These are phyloP conservation scores for Aspergillus ibericus DNA, from an alignment of 2,329 filamentous ascomycete species.

Conservation along the genomic window DNA sequence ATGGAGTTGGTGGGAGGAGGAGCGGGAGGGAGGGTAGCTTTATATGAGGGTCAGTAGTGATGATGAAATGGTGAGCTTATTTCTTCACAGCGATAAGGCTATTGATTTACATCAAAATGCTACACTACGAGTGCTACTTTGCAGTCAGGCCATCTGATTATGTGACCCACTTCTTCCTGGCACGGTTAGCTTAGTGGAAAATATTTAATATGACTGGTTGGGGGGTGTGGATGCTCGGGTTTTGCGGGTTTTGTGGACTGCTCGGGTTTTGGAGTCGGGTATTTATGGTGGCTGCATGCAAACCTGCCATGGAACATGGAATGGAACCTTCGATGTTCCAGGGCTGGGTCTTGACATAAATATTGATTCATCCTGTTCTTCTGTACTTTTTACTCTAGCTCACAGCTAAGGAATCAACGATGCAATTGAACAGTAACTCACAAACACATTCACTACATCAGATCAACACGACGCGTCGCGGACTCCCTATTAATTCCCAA, in stretches of 20 bases:
- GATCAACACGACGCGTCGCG: background rate
- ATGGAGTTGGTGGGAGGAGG: background rate
- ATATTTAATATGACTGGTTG: background rate
- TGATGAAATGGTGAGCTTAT: background rate
- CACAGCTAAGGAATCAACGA: background rate
- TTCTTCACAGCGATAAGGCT: too few species aligned
- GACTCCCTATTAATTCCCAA: background rate
- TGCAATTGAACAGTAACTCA: too few species aligned
- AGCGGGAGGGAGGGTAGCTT: background rate
- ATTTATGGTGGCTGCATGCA: background rate
- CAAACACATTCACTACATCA: background rate
- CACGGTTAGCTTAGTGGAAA: background rate
- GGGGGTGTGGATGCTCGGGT: background rate
- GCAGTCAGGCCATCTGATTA: background rate
- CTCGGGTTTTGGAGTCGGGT: background rate
- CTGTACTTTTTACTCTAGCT: too few species aligned
- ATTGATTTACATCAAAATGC: background rate
- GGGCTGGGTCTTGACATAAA: too few species aligned
- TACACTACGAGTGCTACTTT: background rate
- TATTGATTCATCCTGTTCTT: too few species aligned
- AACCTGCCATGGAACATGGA: too few species aligned
- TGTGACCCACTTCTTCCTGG: background rate
- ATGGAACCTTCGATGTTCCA: too few species aligned
- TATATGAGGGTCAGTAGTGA: background rate
- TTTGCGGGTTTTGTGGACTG: conserved; percentile 13